Evolutionary conservation across 2,329 filamentous ascomycete genomes (phyloP).

Genomic region (Verticillium nonalfalfae): DNA sequence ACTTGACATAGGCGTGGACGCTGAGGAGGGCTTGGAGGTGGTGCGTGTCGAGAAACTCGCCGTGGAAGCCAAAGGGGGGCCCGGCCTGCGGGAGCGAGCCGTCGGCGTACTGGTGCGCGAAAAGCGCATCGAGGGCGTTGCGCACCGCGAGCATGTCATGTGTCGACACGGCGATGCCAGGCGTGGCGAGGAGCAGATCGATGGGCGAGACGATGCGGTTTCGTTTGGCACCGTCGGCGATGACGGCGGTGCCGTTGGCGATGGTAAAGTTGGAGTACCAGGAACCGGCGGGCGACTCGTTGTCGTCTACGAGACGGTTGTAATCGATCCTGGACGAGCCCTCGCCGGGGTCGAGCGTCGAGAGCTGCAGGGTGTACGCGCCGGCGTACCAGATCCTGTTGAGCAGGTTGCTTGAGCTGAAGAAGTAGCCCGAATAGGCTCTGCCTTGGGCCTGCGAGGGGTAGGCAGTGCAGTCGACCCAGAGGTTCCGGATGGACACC

Average conservation of each 20-base stretch:
- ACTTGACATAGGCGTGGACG: slow-evolving; percentile 42
- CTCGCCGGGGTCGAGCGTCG: slow-evolving; percentile 25
- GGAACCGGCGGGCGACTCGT: slow-evolving; percentile 23
- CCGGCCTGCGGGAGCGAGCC: slow-evolving; percentile 40
- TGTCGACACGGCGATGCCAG: slow-evolving; percentile 10
- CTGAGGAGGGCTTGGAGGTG: slow-evolving; percentile 49
- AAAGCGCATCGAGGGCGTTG: slow-evolving; percentile 36
- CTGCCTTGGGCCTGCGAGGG: slow-evolving; percentile 38
- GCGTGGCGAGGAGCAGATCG: slow-evolving; percentile 41
- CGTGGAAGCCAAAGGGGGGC: slow-evolving; percentile 28
- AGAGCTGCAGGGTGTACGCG: slow-evolving; percentile 28
- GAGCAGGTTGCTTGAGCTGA: slow-evolving; percentile 29
- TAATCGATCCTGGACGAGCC: slow-evolving; percentile 26
- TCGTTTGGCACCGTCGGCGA: slow-evolving; percentile 46
- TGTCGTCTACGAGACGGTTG: slow-evolving; percentile 22
- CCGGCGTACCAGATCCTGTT: slow-evolving; percentile 40
- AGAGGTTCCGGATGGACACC: slow-evolving; percentile 25
- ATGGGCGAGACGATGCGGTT: slow-evolving; percentile 52
- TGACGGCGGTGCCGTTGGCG: slow-evolving; percentile 23
- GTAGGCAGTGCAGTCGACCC: slow-evolving; percentile 32
- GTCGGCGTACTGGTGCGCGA: slow-evolving; percentile 36
- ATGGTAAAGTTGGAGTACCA: slow-evolving; percentile 23
- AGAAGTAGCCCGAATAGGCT: slow-evolving; percentile 39
- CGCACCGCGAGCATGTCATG: slow-evolving; percentile 29
- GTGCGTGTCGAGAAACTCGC: slow-evolving; percentile 43